These are phyloP conservation scores for Allium fistulosum DNA, from an alignment of 106 monocot genomes.

Conservation along the genomic window DNA sequence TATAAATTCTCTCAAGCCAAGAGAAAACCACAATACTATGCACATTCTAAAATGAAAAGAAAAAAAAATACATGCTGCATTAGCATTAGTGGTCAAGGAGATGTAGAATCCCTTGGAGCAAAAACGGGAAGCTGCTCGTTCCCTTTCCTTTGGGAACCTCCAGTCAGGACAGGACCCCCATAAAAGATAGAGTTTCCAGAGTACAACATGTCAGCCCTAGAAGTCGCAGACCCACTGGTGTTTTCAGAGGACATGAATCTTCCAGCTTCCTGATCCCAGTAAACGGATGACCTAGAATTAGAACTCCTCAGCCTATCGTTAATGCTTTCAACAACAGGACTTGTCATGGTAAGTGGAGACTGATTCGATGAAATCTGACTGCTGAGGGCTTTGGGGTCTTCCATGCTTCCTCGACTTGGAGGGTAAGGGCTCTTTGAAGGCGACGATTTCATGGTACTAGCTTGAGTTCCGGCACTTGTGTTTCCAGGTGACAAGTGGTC, in stretches of 20 bases:
- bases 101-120: slow-evolving; percentile 35
- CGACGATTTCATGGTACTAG: slow-evolving; percentile 9
- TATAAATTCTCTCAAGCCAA: too few relatives aligned
- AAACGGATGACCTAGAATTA: slow-evolving; percentile 33
- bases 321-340: slow-evolving; percentile 12
- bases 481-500: slow-evolving; percentile 43
- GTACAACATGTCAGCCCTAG: slow-evolving; percentile 31
- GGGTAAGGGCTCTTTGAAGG: slow-evolving; percentile 44
- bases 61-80: not conserved
- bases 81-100: not conserved
- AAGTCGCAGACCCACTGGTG: slow-evolving; percentile 20
- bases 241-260: slow-evolving; percentile 61
- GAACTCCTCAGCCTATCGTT: slow-evolving; percentile 38
- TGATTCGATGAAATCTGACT: slow-evolving; percentile 37
- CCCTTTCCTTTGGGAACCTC: slow-evolving; percentile 3
- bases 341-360: slow-evolving; percentile 12
- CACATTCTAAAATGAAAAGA: not conserved
- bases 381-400: slow-evolving; percentile 29
- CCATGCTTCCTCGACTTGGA: slow-evolving; percentile 60
- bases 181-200: slow-evolving; percentile 90
- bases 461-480: slow-evolving; percentile 48
- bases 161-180: slow-evolving; percentile 68
- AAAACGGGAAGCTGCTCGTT: slow-evolving; percentile 55
- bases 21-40: too few relatives aligned
- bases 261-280: slow-evolving; percentile 95